Conservation (phyloP, 1,284 basidiomycete genomes). For the Mycosarcoma mackinlayi region DNA sequence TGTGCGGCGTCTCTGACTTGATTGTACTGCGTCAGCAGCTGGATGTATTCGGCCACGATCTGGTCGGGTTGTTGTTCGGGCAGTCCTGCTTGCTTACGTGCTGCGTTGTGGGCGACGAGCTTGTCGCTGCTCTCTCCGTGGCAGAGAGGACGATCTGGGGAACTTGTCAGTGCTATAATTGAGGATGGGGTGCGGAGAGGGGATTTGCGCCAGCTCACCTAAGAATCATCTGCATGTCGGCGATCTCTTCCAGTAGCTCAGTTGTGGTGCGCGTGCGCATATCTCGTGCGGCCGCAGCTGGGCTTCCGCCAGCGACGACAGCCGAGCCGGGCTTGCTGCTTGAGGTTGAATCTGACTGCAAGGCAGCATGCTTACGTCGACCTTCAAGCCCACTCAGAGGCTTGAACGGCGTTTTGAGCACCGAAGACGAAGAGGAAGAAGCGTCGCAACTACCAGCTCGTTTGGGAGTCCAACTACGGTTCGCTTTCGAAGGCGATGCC, state of each 20-base stretch:
- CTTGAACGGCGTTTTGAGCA: constrained; percentile 32
- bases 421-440: constrained; percentile 7
- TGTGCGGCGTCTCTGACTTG: constrained; percentile 41
- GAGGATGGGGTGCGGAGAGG: too few relatives aligned
- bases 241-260: constrained; percentile 29
- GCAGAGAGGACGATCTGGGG: not conserved
- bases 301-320: too few relatives aligned
- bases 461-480: not conserved
- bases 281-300: constrained; percentile 4
- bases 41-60: constrained; percentile 34
- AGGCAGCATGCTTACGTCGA: not conserved
- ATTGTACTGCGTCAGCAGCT: constrained; percentile 39
- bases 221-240: constrained; percentile 23
- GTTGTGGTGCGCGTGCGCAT: constrained; percentile 10
- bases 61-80: constrained; percentile 25
- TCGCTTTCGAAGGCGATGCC: constrained; percentile 33
- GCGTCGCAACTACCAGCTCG: not conserved
- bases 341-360: not conserved
- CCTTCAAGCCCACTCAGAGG: constrained; percentile 28
- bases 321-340: not conserved
- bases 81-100: constrained; percentile 4
- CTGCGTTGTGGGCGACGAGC: constrained; percentile 26
- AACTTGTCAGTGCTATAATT: too few relatives aligned
- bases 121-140: constrained; percentile 6
- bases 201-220: constrained; percentile 17